A percentile compares a stretch with the other conserved stretches of the same genome.
phyloP scores from a whole-genome alignment of 2,329 filamentous ascomycete genomes.

The Colletotrichum incanum region DNA sequence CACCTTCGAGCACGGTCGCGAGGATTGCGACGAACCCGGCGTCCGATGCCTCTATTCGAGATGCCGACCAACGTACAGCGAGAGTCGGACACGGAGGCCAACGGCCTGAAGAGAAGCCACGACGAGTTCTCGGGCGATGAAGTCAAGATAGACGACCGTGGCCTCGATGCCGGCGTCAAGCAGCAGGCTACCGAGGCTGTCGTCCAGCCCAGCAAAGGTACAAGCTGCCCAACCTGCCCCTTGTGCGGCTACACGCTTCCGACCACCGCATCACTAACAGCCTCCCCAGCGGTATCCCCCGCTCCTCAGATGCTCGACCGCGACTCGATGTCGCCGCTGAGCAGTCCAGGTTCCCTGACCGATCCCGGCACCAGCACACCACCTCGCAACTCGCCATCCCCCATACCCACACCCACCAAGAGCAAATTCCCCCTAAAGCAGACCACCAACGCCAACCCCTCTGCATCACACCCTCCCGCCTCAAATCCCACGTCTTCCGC shows the following conservation, averaged over 20 bases:
- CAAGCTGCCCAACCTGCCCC: neutral
- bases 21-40: slow-evolving; percentile 12
- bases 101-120: slow-evolving; percentile 63
- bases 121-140: slow-evolving; percentile 60
- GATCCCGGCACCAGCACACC: slow-evolving; percentile 61
- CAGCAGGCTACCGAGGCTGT: slow-evolving; percentile 33
- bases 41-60: slow-evolving; percentile 63
- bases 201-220: slow-evolving; percentile 35
- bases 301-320: slow-evolving; percentile 31
- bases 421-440: slow-evolving; percentile 7
- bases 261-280: neutral
- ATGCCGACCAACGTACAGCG: slow-evolving; percentile 64
- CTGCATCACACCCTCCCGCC: slow-evolving; percentile 34
- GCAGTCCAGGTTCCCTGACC: slow-evolving; percentile 51
- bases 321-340: slow-evolving; percentile 37
- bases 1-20: slow-evolving; percentile 16
- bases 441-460: slow-evolving; percentile 4
- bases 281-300: slow-evolving; percentile 6
- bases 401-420: slow-evolving; percentile 45
- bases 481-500: slow-evolving; percentile 27
- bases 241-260: neutral
- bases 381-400: slow-evolving; percentile 54
- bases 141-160: slow-evolving; percentile 44
- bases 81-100: slow-evolving; percentile 55
- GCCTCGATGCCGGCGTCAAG: slow-evolving; percentile 34